Conservation (phyloP, 805 yeast species). For the Diddensiella transvaalensis region DNA sequence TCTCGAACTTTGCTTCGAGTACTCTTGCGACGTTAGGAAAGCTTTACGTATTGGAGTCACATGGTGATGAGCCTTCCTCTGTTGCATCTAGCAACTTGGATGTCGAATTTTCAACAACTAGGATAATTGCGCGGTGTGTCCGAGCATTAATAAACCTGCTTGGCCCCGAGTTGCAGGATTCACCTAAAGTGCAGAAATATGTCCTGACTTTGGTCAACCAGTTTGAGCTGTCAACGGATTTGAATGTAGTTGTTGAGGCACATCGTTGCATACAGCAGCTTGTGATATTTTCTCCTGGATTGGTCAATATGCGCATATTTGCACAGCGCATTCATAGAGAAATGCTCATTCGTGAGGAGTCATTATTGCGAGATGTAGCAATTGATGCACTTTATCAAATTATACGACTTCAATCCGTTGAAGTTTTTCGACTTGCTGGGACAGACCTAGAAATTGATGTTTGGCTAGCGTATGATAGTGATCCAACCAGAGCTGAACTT, state of each 20-base stretch:
- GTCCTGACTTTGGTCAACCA: slow-evolving; percentile 36
- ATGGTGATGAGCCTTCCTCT: slow-evolving; percentile 44
- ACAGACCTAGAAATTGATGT: slow-evolving; percentile 48
- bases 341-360: slow-evolving; percentile 17
- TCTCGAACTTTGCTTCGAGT: slow-evolving; percentile 40
- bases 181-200: slow-evolving; percentile 20
- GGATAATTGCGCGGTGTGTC: slow-evolving; percentile 42
- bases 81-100: slow-evolving; percentile 49
- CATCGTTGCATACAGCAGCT: slow-evolving; percentile 45
- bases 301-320: slow-evolving; percentile 32
- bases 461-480: slow-evolving; percentile 56
- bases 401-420: slow-evolving; percentile 49
- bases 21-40: slow-evolving; percentile 41
- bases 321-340: slow-evolving; percentile 23
- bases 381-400: slow-evolving; percentile 58
- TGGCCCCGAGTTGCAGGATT: slow-evolving; percentile 53
- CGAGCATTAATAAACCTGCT: slow-evolving; percentile 45
- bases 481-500: slow-evolving; percentile 44
- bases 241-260: slow-evolving; percentile 35
- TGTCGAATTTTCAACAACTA: slow-evolving; percentile 43
- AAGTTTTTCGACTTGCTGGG: slow-evolving; percentile 39
- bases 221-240: slow-evolving; percentile 33
- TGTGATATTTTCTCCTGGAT: slow-evolving; percentile 42
- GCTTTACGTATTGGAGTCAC: slow-evolving; percentile 46
- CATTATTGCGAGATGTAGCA: slow-evolving; percentile 38